A percentile compares a stretch with the other conserved stretches of the same genome.
Conservation (phyloP, 2,329 filamentous ascomycete genomes). For the Aspergillus neotritici region DNA sequence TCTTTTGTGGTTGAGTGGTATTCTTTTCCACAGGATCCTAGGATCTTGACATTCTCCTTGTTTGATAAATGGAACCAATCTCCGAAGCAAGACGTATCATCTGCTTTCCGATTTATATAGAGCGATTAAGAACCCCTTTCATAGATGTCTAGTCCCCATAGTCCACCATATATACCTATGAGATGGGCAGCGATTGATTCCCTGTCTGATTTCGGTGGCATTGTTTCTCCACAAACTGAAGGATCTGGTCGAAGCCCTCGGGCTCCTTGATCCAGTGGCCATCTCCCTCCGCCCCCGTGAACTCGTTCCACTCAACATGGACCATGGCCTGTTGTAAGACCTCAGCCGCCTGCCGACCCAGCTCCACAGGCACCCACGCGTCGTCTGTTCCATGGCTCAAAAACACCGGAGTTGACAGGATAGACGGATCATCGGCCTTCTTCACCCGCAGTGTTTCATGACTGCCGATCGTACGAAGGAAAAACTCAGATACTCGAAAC, state of each 20-base stretch:
- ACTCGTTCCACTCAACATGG: conserved; percentile 31
- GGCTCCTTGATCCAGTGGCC: conserved; percentile 48
- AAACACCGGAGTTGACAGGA: conserved; percentile 36
- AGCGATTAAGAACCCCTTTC: too few relatives aligned
- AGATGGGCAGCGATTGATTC: too few relatives aligned
- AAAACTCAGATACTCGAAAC: conserved; percentile 6
- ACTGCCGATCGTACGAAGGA: conserved; percentile 10
- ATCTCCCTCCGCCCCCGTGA: conserved; percentile 40
- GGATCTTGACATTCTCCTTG: too few relatives aligned
- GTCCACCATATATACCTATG: too few relatives aligned
- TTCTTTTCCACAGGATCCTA: too few relatives aligned
- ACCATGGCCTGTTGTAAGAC: conserved; percentile 29
- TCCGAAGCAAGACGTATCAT: too few relatives aligned
- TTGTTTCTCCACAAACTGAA: conserved; percentile 27
- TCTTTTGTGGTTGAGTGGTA: too few relatives aligned
- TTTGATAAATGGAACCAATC: too few relatives aligned
- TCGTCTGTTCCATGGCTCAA: conserved; percentile 48
- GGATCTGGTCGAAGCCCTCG: conserved; percentile 42
- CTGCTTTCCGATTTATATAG: too few relatives aligned
- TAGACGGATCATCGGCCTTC: too few relatives aligned
- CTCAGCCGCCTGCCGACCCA: conserved; percentile 35
- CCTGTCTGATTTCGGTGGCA: too few relatives aligned
- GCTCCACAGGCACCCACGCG: conserved; percentile 40
- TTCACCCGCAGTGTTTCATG: not conserved
- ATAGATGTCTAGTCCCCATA: too few relatives aligned